phyloP scores from a whole-genome alignment of 169 alveolate genomes.

The Eimeria necatrix region DNA sequence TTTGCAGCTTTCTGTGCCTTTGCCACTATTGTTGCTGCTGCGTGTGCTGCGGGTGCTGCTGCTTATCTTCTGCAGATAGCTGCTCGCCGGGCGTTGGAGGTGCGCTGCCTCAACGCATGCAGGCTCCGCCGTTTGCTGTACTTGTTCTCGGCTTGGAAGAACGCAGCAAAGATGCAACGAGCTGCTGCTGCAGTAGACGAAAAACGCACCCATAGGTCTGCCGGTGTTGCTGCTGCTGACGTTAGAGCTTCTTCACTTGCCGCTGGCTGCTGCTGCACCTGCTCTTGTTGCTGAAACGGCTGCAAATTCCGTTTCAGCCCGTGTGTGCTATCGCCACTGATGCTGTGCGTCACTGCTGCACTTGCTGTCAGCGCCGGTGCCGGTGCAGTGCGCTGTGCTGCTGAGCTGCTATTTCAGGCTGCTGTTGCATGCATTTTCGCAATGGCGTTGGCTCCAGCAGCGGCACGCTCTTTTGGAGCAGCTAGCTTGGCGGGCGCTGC shows the following conservation, averaged over 20 bases:
- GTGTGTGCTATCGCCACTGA: background rate
- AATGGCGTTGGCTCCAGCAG: constrained; percentile 36
- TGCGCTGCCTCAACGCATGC: constrained; percentile 14
- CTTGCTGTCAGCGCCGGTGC: background rate
- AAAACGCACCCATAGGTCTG: background rate
- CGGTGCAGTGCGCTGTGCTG: background rate
- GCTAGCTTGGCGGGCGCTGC: background rate
- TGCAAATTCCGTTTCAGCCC: background rate
- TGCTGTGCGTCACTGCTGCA: background rate
- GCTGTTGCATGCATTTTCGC: constrained; percentile 12
- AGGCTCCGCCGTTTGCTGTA: background rate
- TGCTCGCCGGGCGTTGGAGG: constrained; percentile 4
- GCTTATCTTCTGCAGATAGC: background rate
- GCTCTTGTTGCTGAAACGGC: background rate
- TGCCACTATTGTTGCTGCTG: background rate
- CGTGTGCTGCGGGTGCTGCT: background rate
- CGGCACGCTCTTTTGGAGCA: background rate
- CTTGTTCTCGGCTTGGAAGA: background rate
- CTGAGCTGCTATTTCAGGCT: background rate
- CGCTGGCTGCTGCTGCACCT: background rate
- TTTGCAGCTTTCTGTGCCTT: too few relatives aligned
- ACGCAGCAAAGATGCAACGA: background rate
- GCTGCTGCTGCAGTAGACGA: constrained; percentile 3
- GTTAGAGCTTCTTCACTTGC: background rate
- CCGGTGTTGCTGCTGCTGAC: background rate